Base-by-base conservation (phyloP, 805 yeast genomes). In the Yarrowia keelungensis region DNA sequence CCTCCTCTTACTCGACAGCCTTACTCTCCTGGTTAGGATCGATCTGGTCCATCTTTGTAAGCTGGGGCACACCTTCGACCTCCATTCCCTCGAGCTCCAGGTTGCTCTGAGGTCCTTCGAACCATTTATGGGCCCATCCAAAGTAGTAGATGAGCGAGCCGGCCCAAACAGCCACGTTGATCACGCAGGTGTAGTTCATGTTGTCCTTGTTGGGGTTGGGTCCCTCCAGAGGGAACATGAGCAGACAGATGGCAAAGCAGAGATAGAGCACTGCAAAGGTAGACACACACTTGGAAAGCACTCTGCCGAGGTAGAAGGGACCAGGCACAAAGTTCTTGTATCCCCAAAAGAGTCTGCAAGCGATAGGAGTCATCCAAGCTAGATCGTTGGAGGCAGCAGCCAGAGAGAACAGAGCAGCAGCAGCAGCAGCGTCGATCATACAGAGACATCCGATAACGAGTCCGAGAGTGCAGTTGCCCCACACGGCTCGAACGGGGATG, bases 171-270 rank as follows among this genome's bases (percentile, higher is more conserved):
- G 88, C 87, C 42, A 85, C 83, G 35, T 86, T 87, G 69, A 89
- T 86, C 1, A 86, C 90, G 7, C 62, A 83, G 0, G 91, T 86
- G 76, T 89, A 89, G 78, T 89, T 89, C 93, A 89, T 89, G 19
- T 84, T 78, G 32, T 78, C 77, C 8, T 73, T 69, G 32, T 73
- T 71, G 36, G 77, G 75, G 43, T 76, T 76, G 26, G 82, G 73
- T 12, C 72, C 74, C 16, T 56, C 78, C 2, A 72, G 67, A 38
- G 95, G 94, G 79, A 89, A 85, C 88, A 86, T 85, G 42, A 84
- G 80, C 76, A 89, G 76, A 26, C 86, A 77, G 42, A 88, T 85
- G 69, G 84, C 82, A 72, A 83, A 89, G 0, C 74, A 70, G 64
- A 85, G 82, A 82, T 86, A 89, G 5, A 78, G 53, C 11, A 81